phyloP scores from a whole-genome alignment of 1,284 basidiomycete species.

The Phenoliferia sp. region DNA sequence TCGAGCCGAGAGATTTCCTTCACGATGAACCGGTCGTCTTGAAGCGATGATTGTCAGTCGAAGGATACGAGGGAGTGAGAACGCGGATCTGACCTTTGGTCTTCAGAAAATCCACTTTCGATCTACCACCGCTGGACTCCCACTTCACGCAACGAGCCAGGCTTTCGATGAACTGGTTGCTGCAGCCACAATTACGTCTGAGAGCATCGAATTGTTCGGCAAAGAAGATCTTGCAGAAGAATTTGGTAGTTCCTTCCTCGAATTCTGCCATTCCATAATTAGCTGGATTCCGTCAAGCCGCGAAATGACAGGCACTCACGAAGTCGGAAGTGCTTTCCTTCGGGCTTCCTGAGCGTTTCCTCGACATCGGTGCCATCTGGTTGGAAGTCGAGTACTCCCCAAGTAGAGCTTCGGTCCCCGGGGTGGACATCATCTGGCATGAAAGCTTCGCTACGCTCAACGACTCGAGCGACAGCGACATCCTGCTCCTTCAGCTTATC shows the following conservation, averaged over 20 bases:
- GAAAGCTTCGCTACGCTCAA: conserved; percentile 48
- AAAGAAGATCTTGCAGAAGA: conserved; percentile 91
- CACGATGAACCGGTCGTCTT: conserved; percentile 97
- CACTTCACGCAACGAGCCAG: conserved; percentile 92
- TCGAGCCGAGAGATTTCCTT: conserved; percentile 92
- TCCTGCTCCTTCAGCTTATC: conserved; percentile 65
- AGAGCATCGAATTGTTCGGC: conserved; percentile 96
- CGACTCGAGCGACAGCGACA: conserved; percentile 56
- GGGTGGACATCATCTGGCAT: conserved; percentile 74
- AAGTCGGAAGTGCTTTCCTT: conserved; percentile 20
- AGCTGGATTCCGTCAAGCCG: background rate
- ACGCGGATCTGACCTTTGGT: conserved; percentile 62
- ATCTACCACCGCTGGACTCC: conserved; percentile 93
- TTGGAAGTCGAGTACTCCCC: conserved; percentile 33
- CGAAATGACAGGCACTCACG: conserved; percentile 15
- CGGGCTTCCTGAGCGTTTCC: conserved; percentile 33
- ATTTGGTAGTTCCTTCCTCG: conserved; percentile 48
- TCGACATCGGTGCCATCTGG: conserved; percentile 29
- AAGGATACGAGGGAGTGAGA: background rate
- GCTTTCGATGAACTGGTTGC: conserved; percentile 88
- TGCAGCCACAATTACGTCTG: conserved; percentile 85
- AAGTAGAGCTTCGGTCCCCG: conserved; percentile 28
- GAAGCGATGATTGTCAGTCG: background rate
- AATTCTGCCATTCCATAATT: background rate
- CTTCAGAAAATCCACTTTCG: conserved; percentile 93